Evolutionary conservation across 164 flowering plant species (phyloP).

Genomic region (Vitis amurensis): DNA sequence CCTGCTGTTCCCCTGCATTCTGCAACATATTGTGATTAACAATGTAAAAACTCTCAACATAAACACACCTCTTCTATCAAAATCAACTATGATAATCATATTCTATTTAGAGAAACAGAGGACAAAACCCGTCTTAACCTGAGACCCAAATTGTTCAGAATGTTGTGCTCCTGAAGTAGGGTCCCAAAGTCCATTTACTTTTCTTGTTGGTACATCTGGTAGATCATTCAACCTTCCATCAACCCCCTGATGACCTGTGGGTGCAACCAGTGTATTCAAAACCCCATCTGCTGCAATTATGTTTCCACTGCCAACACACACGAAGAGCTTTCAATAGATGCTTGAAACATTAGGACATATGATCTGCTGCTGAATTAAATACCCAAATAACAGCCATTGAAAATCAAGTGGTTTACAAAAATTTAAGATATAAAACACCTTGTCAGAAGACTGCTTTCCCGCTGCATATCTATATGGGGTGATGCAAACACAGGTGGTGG

Average conservation of each 20-base stretch:
- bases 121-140: conserved; percentile 7
- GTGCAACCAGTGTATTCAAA: not conserved
- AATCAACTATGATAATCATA: not conserved
- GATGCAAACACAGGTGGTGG: conserved; percentile 17
- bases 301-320: conserved; percentile 8
- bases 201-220: conserved; percentile 5
- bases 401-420: not conserved
- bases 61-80: not conserved
- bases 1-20: conserved; percentile 4
- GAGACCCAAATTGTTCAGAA: conserved; percentile 1
- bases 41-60: not conserved
- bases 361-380: not conserved
- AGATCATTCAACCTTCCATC: not conserved
- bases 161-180: conserved; percentile 12
- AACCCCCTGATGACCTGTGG: not conserved
- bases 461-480: conserved; percentile 6
- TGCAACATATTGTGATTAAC: conserved; percentile 5
- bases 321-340: not conserved
- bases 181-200: conserved; percentile 7
- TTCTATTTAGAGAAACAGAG: not conserved
- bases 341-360: not conserved
- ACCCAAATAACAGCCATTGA: not conserved
- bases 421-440: conserved; percentile 6
- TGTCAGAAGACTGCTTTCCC: not conserved
- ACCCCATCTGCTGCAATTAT: not conserved